Evolutionary conservation across 2,329 filamentous ascomycete species (phyloP), one percentile per base, ranked within the genome.

Genomic region (Trichoderma asperellum): DNA sequence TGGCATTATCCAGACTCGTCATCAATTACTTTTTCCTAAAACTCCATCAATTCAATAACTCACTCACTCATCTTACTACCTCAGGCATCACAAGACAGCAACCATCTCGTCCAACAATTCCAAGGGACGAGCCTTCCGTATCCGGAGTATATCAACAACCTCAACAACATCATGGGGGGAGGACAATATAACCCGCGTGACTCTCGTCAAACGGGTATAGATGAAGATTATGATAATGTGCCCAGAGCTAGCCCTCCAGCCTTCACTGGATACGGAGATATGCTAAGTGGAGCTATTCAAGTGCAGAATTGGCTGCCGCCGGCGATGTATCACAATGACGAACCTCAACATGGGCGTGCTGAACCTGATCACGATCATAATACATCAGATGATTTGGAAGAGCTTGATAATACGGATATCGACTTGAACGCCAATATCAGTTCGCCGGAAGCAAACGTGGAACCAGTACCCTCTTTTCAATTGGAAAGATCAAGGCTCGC

Each of bases 91-190:
- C 12, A 24, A 37, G 37, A 24, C 16, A 16, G 14, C 14, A 8
- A 12, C 8, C 6, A 5, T 24, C 18, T 35, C n/a, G 53, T 49
- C 40, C 59, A 34, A 12, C 12, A 18, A 32, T 16, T 24, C 55
- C 40, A n/a, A 21, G 34, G 6, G 12, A 24, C 18, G 21, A 43
- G 18, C 34, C 43, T 43, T 24, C 18, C 57, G 21, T 37, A 55
- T 24, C 6, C 27, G 35, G 29, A 35, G 21, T 56, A 37, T n/a
- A 18, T 8, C 47, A 14, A n/a, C 8, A 8, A 18, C 16, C 18
- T 6, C 16, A 10, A 4, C 37, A 6, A 7, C 18, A 12, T 35
- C 37, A 68, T 70, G 68, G 63, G 57, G 34, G 63, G 68, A 57
- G 68, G 68, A 52, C 24, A 34, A 14, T 35, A 35, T 27, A 7